Evolutionary conservation across 2,329 filamentous ascomycete genomes (phyloP).

Genomic region (Fusarium caatingaense): DNA sequence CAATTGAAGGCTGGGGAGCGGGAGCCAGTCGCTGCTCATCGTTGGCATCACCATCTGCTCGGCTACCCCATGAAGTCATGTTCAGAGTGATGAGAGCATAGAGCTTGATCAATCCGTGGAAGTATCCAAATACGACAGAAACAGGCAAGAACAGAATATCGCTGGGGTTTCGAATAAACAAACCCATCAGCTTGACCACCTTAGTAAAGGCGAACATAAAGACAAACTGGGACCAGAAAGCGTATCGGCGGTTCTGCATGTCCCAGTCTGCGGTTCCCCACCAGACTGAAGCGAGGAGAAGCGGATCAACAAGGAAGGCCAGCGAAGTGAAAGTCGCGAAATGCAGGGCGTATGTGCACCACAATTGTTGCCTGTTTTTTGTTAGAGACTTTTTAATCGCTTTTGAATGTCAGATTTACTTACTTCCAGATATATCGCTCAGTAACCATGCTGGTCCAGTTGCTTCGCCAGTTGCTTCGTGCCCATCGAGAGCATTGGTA

Average conservation of each 20-base stretch:
- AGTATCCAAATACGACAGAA: constrained; percentile 92
- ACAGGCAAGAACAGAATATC: constrained; percentile 84
- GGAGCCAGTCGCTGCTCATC: constrained; percentile 75
- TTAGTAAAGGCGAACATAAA: constrained; percentile 89
- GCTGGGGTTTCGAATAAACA: constrained; percentile 85
- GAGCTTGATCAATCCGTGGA: constrained; percentile 92
- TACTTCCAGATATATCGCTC: constrained; percentile 90
- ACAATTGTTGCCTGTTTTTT: constrained; percentile 79
- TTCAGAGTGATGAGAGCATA: constrained; percentile 86
- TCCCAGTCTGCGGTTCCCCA: constrained; percentile 74
- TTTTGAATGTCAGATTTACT: constrained; percentile 57
- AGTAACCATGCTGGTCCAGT: constrained; percentile 87
- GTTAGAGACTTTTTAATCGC: constrained; percentile 31
- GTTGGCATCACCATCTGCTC: constrained; percentile 89
- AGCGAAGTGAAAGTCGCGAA: constrained; percentile 92
- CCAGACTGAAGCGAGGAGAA: constrained; percentile 76
- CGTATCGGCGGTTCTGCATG: constrained; percentile 60
- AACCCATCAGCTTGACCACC: constrained; percentile 87
- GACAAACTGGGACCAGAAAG: constrained; percentile 70
- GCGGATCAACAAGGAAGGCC: constrained; percentile 80
- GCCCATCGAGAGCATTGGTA: constrained; percentile 96
- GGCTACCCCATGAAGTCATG: constrained; percentile 94
- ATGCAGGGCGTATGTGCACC: constrained; percentile 94
- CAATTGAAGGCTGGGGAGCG: constrained; percentile 55
- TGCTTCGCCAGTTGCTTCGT: constrained; percentile 97